Conservation (phyloP, 2,329 filamentous ascomycete species). For the Colletotrichum musicola region DNA sequence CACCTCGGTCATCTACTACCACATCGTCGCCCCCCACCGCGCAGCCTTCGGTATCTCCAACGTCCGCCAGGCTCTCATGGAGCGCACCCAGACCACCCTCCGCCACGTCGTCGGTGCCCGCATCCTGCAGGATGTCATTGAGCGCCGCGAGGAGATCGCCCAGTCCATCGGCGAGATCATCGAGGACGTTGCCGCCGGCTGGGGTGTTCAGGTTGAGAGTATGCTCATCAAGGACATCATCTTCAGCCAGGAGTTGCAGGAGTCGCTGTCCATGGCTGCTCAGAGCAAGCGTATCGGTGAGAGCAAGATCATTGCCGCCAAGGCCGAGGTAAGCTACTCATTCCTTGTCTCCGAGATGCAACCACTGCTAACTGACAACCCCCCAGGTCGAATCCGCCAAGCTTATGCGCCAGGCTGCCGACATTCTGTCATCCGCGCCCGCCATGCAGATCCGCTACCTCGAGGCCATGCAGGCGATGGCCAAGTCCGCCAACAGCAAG, state of each 20-base stretch:
- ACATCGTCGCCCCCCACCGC: slow-evolving; percentile 95
- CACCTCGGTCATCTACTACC: slow-evolving; percentile 99
- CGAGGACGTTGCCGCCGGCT: slow-evolving; percentile 91
- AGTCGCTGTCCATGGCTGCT: slow-evolving; percentile 96
- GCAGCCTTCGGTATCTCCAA: slow-evolving; percentile 97
- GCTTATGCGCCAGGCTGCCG: slow-evolving; percentile 91
- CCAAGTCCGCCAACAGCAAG: slow-evolving; percentile 90
- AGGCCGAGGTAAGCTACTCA: slow-evolving; percentile 76
- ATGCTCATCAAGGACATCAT: slow-evolving; percentile 99
- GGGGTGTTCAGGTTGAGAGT: slow-evolving; percentile 96
- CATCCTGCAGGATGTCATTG: slow-evolving; percentile 97
- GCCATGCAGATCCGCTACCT: slow-evolving; percentile 99
- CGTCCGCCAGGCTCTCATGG: slow-evolving; percentile 93
- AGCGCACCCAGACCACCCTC: slow-evolving; percentile 97
- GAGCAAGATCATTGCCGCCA: slow-evolving; percentile 96
- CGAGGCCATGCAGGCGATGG: slow-evolving; percentile 99
- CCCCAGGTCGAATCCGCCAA: slow-evolving; percentile 87
- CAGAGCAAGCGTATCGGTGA: slow-evolving; percentile 99
- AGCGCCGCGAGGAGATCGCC: slow-evolving; percentile 96
- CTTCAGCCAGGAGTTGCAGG: slow-evolving; percentile 95
- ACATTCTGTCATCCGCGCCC: slow-evolving; percentile 90
- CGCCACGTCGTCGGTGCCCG: slow-evolving; percentile 96
- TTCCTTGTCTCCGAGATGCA: not conserved
- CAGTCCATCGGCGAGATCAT: slow-evolving; percentile 97
- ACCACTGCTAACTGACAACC: slow-evolving; percentile 17